Evolutionary conservation across 495 filamentous ascomycete genomes (phyloP).

Genomic region (Trichoderma orchidacearum): DNA sequence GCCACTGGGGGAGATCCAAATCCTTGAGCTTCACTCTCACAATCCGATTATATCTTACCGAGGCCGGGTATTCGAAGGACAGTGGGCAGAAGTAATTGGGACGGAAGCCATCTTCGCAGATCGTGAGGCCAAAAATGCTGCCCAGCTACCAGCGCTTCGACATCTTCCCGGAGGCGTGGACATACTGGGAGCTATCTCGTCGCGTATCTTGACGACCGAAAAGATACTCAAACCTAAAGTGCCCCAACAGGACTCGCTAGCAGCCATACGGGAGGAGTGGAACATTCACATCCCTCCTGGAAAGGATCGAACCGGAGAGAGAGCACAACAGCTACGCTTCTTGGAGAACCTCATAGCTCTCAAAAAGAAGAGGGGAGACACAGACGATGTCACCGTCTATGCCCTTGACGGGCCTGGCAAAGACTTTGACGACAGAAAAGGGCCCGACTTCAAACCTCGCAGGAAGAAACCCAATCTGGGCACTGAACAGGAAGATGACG

Average conservation of each 20-base stretch:
- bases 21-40: conserved; percentile 60
- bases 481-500: conserved; percentile 16
- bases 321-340: conserved; percentile 29
- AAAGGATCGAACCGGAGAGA: conserved; percentile 19
- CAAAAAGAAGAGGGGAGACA: conserved; percentile 40
- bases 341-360: conserved; percentile 30
- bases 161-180: conserved; percentile 37
- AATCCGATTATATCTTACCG: conserved; percentile 65
- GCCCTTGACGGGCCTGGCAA: conserved; percentile 4
- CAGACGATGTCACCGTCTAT: conserved; percentile 36
- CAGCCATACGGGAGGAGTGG: conserved; percentile 5
- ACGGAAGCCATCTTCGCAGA: conserved; percentile 62
- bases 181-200: conserved; percentile 45
- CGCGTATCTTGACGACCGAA: conserved; percentile 28
- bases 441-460: conserved; percentile 10
- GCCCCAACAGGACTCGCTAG: conserved; percentile 6
- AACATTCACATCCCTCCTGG: conserved; percentile 19
- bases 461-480: conserved; percentile 18
- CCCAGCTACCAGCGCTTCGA: conserved; percentile 23
- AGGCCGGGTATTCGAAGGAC: conserved; percentile 57
- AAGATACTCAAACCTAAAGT: conserved; percentile 15
- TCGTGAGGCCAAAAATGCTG: conserved; percentile 25
- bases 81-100: conserved; percentile 66
- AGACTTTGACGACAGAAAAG: background rate
- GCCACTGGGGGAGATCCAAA: conserved; percentile 45